These are phyloP conservation scores for Aspergillus persii DNA, from an alignment of 2,329 filamentous ascomycete genomes.

Conservation along the genomic window DNA sequence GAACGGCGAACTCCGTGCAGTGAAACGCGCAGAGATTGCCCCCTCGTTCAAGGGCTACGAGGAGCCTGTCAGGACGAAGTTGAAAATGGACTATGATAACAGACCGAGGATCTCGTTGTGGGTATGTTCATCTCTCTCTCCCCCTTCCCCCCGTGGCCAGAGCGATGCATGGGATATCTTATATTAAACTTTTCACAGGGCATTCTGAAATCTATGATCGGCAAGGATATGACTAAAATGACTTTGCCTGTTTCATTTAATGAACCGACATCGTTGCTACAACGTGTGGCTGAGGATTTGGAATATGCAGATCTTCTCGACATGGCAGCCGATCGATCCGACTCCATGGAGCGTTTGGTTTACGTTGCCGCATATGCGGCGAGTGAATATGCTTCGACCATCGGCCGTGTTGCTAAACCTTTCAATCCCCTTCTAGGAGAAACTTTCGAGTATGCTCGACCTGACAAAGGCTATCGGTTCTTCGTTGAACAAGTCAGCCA, in stretches of 20 bases:
- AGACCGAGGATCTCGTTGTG: conserved; percentile 92
- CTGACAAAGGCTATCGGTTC: conserved; percentile 97
- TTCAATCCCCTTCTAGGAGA: conserved; percentile 97
- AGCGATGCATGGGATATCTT: not conserved
- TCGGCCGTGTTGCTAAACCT: conserved; percentile 93
- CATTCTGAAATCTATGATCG: conserved; percentile 98
- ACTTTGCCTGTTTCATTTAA: conserved; percentile 97
- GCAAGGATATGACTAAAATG: conserved; percentile 99
- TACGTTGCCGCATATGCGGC: conserved; percentile 96
- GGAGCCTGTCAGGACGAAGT: conserved; percentile 72
- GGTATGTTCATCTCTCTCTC: conserved; percentile 57
- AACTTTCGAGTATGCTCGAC: conserved; percentile 92
- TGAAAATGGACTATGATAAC: conserved; percentile 90
- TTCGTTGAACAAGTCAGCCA: conserved; percentile 98
- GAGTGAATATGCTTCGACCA: conserved; percentile 94
- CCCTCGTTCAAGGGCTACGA: conserved; percentile 87
- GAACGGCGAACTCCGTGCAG: conserved; percentile 43
- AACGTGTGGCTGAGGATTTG: conserved; percentile 96
- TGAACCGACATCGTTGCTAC: conserved; percentile 91
- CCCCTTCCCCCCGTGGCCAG: not conserved
- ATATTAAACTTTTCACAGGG: conserved; percentile 53
- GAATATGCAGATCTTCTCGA: conserved; percentile 94
- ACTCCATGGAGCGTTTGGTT: conserved; percentile 87
- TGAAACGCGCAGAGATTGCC: conserved; percentile 63
- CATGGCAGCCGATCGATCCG: conserved; percentile 75